These are phyloP conservation scores for Moesziomyces antarcticus DNA, from an alignment of 1,284 basidiomycete species.

Conservation along the genomic window DNA sequence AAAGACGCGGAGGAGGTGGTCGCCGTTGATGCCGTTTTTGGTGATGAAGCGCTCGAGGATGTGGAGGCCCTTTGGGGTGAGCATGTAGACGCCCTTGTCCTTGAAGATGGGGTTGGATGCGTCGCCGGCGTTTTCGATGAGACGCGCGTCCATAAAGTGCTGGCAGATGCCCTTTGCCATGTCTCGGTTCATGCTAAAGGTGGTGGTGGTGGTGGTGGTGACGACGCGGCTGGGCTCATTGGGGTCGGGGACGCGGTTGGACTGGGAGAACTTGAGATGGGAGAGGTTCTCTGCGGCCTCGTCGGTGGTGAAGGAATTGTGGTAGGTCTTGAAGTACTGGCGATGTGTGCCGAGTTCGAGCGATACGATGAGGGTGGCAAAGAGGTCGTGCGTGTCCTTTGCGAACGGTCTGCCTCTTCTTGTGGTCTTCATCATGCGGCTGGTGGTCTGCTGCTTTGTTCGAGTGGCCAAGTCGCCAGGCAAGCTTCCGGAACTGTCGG, in stretches of 20 bases:
- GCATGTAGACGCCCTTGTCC: conserved; percentile 92
- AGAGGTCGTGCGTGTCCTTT: conserved; percentile 94
- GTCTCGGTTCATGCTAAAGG: conserved; percentile 98
- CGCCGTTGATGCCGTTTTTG: conserved; percentile 94
- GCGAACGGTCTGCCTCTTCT: conserved; percentile 57
- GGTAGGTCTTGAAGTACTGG: conserved; percentile 93
- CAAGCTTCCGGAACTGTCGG: conserved; percentile 46
- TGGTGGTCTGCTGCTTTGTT: conserved; percentile 60
- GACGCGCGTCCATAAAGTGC: conserved; percentile 97
- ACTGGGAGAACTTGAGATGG: conserved; percentile 98
- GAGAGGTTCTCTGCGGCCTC: conserved; percentile 93
- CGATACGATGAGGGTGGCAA: conserved; percentile 94
- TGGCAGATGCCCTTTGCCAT: conserved; percentile 99
- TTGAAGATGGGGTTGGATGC: conserved; percentile 89
- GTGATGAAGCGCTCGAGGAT: conserved; percentile 98
- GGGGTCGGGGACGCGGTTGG: conserved; percentile 96
- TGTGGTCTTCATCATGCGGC: conserved; percentile 66
- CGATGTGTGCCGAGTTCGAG: conserved; percentile 88
- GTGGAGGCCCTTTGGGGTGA: conserved; percentile 97
- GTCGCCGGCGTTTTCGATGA: conserved; percentile 96
- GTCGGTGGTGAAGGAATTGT: conserved; percentile 95
- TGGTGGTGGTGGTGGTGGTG: conserved; percentile 98
- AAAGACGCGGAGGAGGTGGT: conserved; percentile 90
- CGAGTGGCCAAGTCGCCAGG: conserved; percentile 47
- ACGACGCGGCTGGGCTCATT: conserved; percentile 95